Percentiles rank a stretch among this genome's conserved stretches.
These are phyloP conservation scores for Aspergillus bertholletiae DNA, from an alignment of 495 filamentous ascomycete species.

Conservation along the genomic window DNA sequence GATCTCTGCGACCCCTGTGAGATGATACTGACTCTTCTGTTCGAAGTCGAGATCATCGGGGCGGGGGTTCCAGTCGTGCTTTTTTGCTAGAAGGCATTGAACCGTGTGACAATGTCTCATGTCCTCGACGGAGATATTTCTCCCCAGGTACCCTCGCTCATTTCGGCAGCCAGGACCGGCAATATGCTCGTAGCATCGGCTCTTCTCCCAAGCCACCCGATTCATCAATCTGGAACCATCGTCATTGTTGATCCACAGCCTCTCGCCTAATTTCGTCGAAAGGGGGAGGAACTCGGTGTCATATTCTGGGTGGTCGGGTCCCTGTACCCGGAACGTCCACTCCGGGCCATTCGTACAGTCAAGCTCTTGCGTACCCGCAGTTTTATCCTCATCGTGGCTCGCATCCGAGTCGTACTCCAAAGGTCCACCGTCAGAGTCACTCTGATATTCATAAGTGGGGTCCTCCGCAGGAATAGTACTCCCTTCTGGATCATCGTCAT, in stretches of 20 bases:
- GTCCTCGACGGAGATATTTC: background rate
- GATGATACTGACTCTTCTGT: background rate
- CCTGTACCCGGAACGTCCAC: background rate
- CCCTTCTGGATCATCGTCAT: background rate
- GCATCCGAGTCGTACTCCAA: background rate
- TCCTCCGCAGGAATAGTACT: background rate
- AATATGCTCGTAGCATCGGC: background rate
- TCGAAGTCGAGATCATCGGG: background rate
- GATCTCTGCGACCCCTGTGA: background rate
- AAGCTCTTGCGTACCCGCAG: background rate
- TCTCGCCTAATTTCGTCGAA: background rate
- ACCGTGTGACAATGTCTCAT: slow-evolving; percentile 4
- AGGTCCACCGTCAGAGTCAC: background rate
- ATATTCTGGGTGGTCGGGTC: background rate
- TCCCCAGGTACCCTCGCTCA: background rate
- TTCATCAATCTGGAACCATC: background rate
- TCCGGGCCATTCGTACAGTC: background rate
- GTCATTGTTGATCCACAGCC: background rate
- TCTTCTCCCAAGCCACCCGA: background rate
- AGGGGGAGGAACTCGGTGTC: background rate
- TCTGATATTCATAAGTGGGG: background rate
- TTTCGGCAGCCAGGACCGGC: slow-evolving; percentile 1
- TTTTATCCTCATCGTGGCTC: background rate
- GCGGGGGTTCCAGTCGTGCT: background rate
- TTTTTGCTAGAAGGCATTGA: background rate